Base-by-base conservation (phyloP, 208 protist species). In the Jaenimonas drosophilae region DNA sequence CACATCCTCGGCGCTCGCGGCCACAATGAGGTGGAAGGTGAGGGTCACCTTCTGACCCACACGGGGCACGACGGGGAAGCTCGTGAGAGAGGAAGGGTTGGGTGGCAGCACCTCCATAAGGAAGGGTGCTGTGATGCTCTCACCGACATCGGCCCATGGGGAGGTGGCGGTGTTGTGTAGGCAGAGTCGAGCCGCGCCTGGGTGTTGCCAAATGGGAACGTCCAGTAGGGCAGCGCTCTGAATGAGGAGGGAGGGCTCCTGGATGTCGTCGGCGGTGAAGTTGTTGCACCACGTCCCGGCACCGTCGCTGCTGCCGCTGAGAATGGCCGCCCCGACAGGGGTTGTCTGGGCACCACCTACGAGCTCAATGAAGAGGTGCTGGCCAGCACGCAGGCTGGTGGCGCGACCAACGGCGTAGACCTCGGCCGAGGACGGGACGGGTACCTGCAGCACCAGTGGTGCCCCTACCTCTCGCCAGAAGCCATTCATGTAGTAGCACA, bases 281-380 rank as follows among this genome's bases (percentile, higher is more conserved):
- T 91, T 91, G 51, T 88, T 76, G 49, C 87, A 94, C 83, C 87
- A 94, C n/a, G 76, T 80, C 16, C 68, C 66, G 28, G 34, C n/a
- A 19, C 47, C 53, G 12, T 25, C 31, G 27, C 59, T 52, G 23
- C 50, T 39, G 14, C 45, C 62, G 26, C 54, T 64, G 23, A 85
- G 74, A 27, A 88, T 66, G 0, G 77, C 73, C 2, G 64, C 74
- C 25, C 43, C 32, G 16, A 24, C 38, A 1, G 42, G 51, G n/a
- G 50, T 26, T 6, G 14, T 43, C 2, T 45, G 41, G 1, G 25
- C 27, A 5, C 55, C 54, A n/a, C 24, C 40, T 37, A 52, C 27
- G 3, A 91, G 60, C 28, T 54, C 38, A 36, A 94, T 63, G 44
- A 61, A 51, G 19, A 94, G 23, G 60, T 84, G 58, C 55, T 91